Conservation (phyloP, 331 rosid genomes). For the Acacia concinna region DNA sequence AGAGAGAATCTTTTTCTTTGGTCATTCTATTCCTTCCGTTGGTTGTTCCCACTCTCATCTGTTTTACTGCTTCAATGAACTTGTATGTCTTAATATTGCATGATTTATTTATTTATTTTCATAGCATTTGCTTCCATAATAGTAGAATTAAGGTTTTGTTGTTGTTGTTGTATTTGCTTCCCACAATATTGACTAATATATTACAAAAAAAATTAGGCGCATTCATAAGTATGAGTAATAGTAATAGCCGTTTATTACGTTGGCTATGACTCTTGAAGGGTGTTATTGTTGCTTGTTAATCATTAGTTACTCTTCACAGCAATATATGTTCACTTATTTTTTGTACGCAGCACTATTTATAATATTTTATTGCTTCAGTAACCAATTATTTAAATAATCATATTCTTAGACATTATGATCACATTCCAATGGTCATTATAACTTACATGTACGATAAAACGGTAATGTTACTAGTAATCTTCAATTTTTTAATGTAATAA, state of each 20-base stretch:
- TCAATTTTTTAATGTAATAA: background rate
- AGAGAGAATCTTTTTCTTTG: too few species aligned
- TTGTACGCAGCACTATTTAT: background rate
- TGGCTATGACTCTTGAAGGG: background rate
- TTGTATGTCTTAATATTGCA: too few species aligned
- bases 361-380: background rate
- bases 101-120: too few species aligned
- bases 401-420: background rate
- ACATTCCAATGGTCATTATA: background rate
- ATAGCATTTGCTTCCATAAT: too few species aligned
- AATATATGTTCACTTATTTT: background rate
- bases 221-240: background rate
- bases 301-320: background rate
- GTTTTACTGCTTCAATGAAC: too few species aligned
- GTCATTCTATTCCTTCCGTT: too few species aligned
- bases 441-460: background rate
- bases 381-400: background rate
- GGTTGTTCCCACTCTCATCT: too few species aligned
- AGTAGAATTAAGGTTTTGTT: too few species aligned
- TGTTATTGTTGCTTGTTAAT: background rate
- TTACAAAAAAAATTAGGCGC: background rate
- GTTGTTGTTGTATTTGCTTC: too few species aligned
- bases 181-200: too few species aligned
- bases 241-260: background rate
- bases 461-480: background rate